These are phyloP conservation scores for Saccharomycopsis capsularis DNA, from an alignment of 805 yeast species.

Conservation along the genomic window DNA sequence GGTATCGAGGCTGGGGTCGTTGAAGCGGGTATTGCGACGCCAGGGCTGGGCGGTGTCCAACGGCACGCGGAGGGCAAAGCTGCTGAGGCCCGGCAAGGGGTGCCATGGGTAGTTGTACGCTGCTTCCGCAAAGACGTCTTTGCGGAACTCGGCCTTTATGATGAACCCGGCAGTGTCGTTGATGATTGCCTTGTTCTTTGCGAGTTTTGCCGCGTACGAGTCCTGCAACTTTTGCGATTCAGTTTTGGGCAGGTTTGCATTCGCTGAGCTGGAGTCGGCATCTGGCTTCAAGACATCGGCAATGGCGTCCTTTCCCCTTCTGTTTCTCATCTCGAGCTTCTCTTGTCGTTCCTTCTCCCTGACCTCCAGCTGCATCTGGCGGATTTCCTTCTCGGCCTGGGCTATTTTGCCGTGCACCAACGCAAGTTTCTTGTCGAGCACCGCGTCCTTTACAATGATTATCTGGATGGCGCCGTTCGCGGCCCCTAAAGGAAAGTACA, in stretches of 20 bases:
- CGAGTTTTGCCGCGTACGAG: background rate
- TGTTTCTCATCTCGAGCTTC: background rate
- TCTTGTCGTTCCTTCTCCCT: background rate
- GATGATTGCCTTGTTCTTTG: constrained; percentile 3
- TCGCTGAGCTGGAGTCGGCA: background rate
- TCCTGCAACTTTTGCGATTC: background rate
- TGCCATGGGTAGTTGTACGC: constrained; percentile 19
- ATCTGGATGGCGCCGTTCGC: constrained; percentile 12
- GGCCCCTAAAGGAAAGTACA: constrained; percentile 15
- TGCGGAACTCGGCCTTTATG: background rate
- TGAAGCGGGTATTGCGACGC: constrained; percentile 14
- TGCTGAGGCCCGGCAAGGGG: constrained; percentile 16
- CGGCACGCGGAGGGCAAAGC: constrained; percentile 12
- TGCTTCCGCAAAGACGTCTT: constrained; percentile 6
- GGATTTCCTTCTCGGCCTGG: constrained; percentile 1
- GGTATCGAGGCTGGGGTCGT: constrained; percentile 13
- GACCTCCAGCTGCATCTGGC: background rate
- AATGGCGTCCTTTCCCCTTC: background rate
- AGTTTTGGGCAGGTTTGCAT: background rate
- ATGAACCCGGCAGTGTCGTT: constrained; percentile 3
- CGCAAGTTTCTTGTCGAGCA: constrained; percentile 10
- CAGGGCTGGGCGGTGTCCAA: background rate
- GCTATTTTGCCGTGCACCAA: constrained; percentile 8
- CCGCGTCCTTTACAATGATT: constrained; percentile 12
- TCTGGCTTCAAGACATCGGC: background rate